Base-by-base conservation (phyloP, 192 early-diverging fungal genomes). In the Backusella westeae region DNA sequence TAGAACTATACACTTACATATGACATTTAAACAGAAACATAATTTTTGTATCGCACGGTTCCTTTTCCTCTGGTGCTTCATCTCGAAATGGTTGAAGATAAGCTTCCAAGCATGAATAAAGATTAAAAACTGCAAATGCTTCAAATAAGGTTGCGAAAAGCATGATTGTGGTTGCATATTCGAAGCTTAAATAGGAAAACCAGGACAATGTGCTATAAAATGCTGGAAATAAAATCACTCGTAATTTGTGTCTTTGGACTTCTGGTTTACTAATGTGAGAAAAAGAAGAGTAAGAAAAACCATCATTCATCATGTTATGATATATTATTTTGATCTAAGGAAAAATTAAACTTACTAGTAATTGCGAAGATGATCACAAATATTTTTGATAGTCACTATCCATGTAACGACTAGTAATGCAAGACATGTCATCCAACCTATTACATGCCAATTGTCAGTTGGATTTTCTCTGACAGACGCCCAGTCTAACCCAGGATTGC, bases 91-190 rank as follows among this genome's bases (percentile, higher is more conserved):
- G 81, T 21, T 65, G 29, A 67, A 82, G 67, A 72, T 79, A 79
- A 14, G 81, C 69, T 71, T 82, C 75, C 7, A 82, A 41, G n/a
- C 74, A 74, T 9, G 68, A 39, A 69, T 74, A 82, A 6, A 82
- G 67, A 65, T 82, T 82, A 65, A 67, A 82, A n/a, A 82, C 81
- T 5, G 81, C 81, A 69, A 82, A 77, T 19, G 81, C 67, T 46
- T 78, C 81, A 36, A 82, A 82, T 14, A 82, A 34, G 15, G 72
- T 69, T 17, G 78, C 81, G 34, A 82, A 82, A 73, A 82, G 79
- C 34, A 75, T 65, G 49, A 82, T 82, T 19, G 77, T 79, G 9
- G 77, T 78, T 8, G 32, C 10, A 56, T 82, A 82, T 17, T 75
- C 70, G 29, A 67, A 76, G 15, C 69, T 44, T n/a, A 78, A 67